Evolutionary conservation across 371 early-diverging fungal genomes (phyloP), one percentile per base, ranked within the genome.

Genomic region (Paraphysoderma sedebokerense): DNA sequence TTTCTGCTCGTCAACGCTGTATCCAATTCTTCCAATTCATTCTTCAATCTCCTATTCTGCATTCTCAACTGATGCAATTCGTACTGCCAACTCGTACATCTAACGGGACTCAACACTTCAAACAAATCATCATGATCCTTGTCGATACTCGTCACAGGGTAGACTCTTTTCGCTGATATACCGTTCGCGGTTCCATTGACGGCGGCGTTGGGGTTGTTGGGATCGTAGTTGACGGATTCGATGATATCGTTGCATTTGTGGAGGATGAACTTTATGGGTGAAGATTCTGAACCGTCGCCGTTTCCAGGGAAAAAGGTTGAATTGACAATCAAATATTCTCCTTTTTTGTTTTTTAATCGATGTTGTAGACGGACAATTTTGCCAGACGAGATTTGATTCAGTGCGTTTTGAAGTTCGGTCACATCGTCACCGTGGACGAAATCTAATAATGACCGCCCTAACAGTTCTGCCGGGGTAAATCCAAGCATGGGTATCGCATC

Each of bases 371-470:
- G 55, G 1, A 67, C 68, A 11, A 62, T 56, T 35, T 63, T 61
- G 23, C 71, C 69, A 41, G 61, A 65, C 33, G 53, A 60, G 1
- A 66, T 72, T 46, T 66, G 64, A 0, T 59, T 55, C n/a, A 76
- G 50, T 13, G 68, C 65, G 27, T 67, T 57, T 1, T 67, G 63
- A 5, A 72, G 44, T 29, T 62, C 65, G 5, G 68, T 66, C 29
- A 70, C 76, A 42, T 58, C 60, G 36, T 71, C 67, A 13, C 67
- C 60, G 46, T 67, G 62, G 28, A 79, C 53, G 6, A 71, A 28
- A 15, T 79, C 75, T 52, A 72, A 67, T 13, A 79, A 40, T 1
- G 69, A 67, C 23, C 58, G 56, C 2, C 76, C 78, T n/a, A 68
- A 48, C 13, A 73, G 50, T 1, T 69, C 67, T 12, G 54, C 51